Conservation (phyloP, 805 yeast species). For the Scheffersomyces ergatensis region DNA sequence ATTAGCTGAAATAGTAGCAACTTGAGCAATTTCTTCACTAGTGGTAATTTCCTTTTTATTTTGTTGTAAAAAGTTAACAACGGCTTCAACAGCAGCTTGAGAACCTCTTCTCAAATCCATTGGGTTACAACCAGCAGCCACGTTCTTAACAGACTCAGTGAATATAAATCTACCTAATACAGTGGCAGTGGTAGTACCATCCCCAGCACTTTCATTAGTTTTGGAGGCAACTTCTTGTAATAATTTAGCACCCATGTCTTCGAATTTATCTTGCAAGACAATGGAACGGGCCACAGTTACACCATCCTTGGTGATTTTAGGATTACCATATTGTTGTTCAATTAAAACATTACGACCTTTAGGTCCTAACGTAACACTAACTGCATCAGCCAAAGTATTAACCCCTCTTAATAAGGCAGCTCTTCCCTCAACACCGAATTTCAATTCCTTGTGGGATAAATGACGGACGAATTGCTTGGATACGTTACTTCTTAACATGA, state of each 20-base stretch:
- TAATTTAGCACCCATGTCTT: constrained; percentile 93
- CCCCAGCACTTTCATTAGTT: constrained; percentile 98
- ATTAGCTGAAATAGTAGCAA: constrained; percentile 96
- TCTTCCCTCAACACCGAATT: constrained; percentile 96
- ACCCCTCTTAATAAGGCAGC: constrained; percentile 94
- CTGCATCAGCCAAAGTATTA: constrained; percentile 92
- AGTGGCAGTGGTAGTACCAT: constrained; percentile 97
- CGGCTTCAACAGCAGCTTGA: constrained; percentile 94
- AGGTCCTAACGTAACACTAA: constrained; percentile 94
- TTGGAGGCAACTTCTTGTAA: constrained; percentile 95
- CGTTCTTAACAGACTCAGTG: constrained; percentile 93
- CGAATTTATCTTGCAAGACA: constrained; percentile 82
- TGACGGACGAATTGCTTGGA: constrained; percentile 38
- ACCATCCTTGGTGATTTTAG: constrained; percentile 99
- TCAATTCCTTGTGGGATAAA: constrained; percentile 83
- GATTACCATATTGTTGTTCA: constrained; percentile 95
- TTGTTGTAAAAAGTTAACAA: constrained; percentile 75
- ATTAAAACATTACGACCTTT: constrained; percentile 96
- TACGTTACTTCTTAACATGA: constrained; percentile 38
- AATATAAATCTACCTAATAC: constrained; percentile 93
- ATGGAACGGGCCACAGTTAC: constrained; percentile 92
- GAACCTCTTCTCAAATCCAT: constrained; percentile 97
- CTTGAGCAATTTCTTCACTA: constrained; percentile 94
- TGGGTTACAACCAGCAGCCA: constrained; percentile 98
- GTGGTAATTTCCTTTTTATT: constrained; percentile 94